These are phyloP conservation scores for Claviceps quebecensis DNA, from an alignment of 2,329 filamentous ascomycete genomes.

Conservation along the genomic window DNA sequence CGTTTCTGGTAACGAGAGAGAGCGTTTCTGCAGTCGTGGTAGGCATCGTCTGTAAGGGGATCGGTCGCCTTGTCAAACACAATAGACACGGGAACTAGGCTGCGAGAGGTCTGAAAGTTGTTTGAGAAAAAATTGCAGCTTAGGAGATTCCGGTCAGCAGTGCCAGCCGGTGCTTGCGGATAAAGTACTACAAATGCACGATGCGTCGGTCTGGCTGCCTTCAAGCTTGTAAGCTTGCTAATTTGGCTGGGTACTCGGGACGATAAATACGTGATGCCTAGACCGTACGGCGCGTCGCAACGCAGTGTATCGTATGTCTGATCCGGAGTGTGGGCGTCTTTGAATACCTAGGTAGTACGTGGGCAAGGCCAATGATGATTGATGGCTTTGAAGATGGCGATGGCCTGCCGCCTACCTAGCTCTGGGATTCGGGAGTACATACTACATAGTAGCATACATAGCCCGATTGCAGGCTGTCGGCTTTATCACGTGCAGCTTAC, in stretches of 20 bases:
- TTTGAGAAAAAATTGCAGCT: neutral
- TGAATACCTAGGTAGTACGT: neutral
- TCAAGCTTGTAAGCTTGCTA: neutral
- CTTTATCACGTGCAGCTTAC: too few relatives aligned
- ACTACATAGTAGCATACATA: too few relatives aligned
- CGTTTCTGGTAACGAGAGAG: conserved; percentile 83
- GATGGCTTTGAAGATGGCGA: neutral
- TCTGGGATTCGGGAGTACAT: too few relatives aligned
- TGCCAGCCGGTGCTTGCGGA: neutral
- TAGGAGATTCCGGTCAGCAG: neutral
- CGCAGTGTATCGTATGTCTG: neutral
- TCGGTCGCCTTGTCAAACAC: neutral
- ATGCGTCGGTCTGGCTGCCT: conserved; percentile 2
- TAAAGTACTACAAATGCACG: neutral
- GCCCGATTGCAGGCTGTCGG: neutral
- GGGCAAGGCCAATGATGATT: neutral
- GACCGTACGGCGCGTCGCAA: neutral
- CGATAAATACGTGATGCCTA: neutral
- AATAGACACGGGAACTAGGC: neutral
- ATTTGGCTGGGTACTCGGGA: neutral
- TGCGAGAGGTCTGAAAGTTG: neutral
- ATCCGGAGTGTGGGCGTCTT: neutral
- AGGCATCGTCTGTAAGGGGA: conserved; percentile 52
- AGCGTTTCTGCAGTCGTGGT: conserved; percentile 93
- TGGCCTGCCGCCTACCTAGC: neutral